These are phyloP conservation scores for Pseudogymnoascus verrucosus DNA, from an alignment of 2,329 filamentous ascomycete genomes.

Conservation along the genomic window DNA sequence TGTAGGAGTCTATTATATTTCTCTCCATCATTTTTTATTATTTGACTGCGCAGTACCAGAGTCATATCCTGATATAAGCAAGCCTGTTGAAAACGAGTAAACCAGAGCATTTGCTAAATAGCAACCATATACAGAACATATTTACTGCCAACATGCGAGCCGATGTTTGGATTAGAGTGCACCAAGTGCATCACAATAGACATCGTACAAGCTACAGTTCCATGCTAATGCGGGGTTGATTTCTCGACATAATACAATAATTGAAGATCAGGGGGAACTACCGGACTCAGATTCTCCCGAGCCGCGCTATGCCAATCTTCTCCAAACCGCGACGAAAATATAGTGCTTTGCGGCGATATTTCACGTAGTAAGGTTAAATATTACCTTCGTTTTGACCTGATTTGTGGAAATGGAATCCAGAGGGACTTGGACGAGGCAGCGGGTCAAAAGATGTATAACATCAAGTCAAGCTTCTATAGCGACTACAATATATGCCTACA, in stretches of 20 bases:
- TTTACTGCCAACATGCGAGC: neutral
- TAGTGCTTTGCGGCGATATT: neutral
- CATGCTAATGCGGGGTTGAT: neutral
- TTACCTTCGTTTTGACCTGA: neutral
- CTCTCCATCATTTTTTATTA: neutral
- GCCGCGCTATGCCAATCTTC: neutral
- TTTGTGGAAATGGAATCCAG: neutral
- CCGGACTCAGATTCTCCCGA: neutral
- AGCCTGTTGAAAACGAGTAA: neutral
- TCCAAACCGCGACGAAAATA: neutral
- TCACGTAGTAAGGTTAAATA: neutral
- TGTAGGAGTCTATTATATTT: neutral
- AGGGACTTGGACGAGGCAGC: conserved; percentile 16
- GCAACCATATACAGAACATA: neutral
- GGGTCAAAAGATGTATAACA: neutral
- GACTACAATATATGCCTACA: neutral
- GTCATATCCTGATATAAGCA: neutral
- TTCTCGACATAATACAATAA: neutral
- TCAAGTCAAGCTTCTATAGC: neutral
- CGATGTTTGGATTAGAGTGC: neutral
- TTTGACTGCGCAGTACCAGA: neutral
- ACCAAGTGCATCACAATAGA: neutral
- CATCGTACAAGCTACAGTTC: neutral
- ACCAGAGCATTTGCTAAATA: neutral
- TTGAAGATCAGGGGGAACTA: neutral